Evolutionary conservation across 306 rosid species (phyloP), one percentile per base, ranked within the genome.

Genomic region (Cercis canadensis): DNA sequence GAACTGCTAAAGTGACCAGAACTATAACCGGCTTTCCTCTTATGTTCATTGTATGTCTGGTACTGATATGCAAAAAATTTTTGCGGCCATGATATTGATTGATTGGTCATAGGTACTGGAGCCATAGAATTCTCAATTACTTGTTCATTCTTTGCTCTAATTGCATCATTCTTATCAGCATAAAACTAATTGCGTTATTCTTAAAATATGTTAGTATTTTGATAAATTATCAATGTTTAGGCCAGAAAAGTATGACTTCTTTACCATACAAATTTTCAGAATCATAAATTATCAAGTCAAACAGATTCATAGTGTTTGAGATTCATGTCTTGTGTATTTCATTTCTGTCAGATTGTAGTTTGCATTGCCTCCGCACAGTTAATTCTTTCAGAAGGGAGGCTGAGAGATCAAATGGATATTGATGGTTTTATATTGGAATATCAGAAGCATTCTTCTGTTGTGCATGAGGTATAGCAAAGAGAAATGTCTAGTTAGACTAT

Each of bases 211-310:
- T 24, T 24, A 24, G 29, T 24, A 24, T 24, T 24, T 24, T 24
- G 29, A 24, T 24, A 3, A 24, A 24, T 24, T 24, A 60, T 44
- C 64, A 68, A 34, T n/a, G n/a, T n/a, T n/a, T n/a, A n/a, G n/a
- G n/a, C n/a, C n/a, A n/a, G n/a, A n/a, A n/a, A n/a, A n/a, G n/a
- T n/a, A n/a, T n/a, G n/a, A n/a, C n/a, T n/a, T n/a, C n/a, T n/a
- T n/a, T n/a, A n/a, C n/a, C n/a, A n/a, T n/a, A n/a, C n/a, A n/a
- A n/a, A n/a, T n/a, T n/a, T 62, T 54, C 65, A 41, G 50, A 82
- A 67, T 56, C 57, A 17, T 49, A 62, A 21, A 62, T 54, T 55
- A 44, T 62, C 81, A 45, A 41, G 66, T 65, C 68, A 71, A n/a
- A 66, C 53, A 52, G 50, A 72, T 58, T 72, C 29, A n/a, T n/a